Evolutionary conservation across 495 filamentous ascomycete genomes (phyloP).

Genomic region (Penicillium paxilli): DNA sequence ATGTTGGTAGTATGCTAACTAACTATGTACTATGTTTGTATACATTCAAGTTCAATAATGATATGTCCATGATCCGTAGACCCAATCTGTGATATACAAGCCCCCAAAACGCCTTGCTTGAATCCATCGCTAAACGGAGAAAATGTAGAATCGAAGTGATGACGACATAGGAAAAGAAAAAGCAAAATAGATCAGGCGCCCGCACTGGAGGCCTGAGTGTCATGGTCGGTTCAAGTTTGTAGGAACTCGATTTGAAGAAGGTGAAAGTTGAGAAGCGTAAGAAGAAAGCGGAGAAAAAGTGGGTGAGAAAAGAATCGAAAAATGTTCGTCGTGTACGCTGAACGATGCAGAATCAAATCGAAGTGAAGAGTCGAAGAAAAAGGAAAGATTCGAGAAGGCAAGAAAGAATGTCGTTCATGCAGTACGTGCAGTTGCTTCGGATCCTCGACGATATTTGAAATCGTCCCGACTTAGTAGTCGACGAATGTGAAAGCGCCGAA

Average conservation of each 20-base stretch:
- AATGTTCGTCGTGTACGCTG: neutral
- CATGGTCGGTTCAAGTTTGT: conserved; percentile 1
- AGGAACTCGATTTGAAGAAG: neutral
- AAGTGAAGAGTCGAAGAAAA: neutral
- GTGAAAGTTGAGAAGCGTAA: neutral
- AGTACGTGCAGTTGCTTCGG: conserved; percentile 6
- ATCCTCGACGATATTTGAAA: conserved; percentile 22
- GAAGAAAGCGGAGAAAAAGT: too few relatives aligned
- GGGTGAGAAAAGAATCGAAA: neutral
- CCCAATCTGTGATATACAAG: neutral
- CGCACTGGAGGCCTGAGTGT: conserved; percentile 12
- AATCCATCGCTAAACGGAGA: neutral
- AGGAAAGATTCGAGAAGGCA: conserved; percentile 1
- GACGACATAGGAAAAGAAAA: conserved; percentile 4
- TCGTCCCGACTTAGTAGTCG: conserved; percentile 37
- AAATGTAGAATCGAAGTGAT: neutral
- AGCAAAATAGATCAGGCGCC: conserved; percentile 6
- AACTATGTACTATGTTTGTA: neutral
- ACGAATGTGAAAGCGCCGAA: neutral
- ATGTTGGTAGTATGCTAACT: neutral
- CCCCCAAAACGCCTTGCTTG: neutral
- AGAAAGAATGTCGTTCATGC: conserved; percentile 10
- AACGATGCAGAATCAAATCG: too few relatives aligned
- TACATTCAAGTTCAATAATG: neutral
- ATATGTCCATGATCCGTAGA: neutral